Base-by-base conservation (phyloP, 495 filamentous ascomycete genomes). In the Penicillium chermesinum region DNA sequence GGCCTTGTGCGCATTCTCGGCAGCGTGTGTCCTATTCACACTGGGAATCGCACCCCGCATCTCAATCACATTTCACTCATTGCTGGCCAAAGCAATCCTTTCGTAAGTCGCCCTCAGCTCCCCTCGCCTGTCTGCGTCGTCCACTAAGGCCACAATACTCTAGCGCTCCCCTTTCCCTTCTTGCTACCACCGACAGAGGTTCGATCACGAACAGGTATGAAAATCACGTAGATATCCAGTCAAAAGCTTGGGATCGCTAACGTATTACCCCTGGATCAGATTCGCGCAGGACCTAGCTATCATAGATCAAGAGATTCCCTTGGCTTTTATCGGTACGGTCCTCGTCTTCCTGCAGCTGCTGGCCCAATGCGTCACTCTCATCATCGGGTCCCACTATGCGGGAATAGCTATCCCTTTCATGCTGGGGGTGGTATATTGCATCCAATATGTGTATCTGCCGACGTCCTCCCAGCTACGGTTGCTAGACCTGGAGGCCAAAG, bases 401-500 rank as follows among this genome's bases (percentile, higher is more conserved):
- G 25, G 14, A 13, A 16, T 39, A 9, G 14, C 16, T 2, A 8
- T 45, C 7, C 41, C 37, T 15, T 8, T 17, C 13, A 8, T 46
- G 1, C 37, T 38, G 9, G 9, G 18, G 12, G 22, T 35, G 4
- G 8, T 43, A 2, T 51, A 22, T 12, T 9, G 33, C 10, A 5
- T 55, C 1, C 77, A 83, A 46, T 68, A 67, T 13, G 65, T 74
- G 52, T 82, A 82, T 40, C 65, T 83, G 0, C 66, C 70, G n/a
- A 65, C 91, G 8, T 88, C 73, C 22, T 69, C 77, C 1, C 79
- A 82, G 51, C 50, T 83, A 1, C 75, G 79, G 9, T 56, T 80
- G 3, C 65, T 83, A 13, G 78, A 81, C 20, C 53, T 81, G 0
- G 77, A 81, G 60, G 66, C 72, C 13, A 73, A 75, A 55, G 59